Conservation (phyloP, 2,329 filamentous ascomycete species). For the Cladophialophora immunda region DNA sequence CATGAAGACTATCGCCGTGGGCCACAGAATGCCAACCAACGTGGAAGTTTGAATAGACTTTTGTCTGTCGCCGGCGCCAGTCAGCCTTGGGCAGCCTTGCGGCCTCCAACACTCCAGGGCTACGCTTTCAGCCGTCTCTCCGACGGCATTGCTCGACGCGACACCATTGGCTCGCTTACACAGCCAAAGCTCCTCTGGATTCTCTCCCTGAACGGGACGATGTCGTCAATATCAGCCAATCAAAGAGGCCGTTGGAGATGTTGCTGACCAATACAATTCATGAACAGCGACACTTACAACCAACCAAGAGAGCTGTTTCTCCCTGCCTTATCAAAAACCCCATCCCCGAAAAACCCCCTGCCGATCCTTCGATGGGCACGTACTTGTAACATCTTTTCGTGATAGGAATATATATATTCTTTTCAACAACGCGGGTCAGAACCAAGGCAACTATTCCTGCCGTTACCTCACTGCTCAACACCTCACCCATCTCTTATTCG, state of each 20-base stretch:
- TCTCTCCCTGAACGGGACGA: background rate
- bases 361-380: background rate
- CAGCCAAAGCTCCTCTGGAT: background rate
- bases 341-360: constrained; percentile 4
- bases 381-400: background rate
- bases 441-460: background rate
- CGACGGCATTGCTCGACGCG: background rate
- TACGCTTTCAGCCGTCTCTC: background rate
- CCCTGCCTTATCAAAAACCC: background rate
- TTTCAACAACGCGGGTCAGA: background rate
- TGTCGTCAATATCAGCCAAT: constrained; percentile 13
- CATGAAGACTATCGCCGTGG: background rate
- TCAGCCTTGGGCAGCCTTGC: constrained; percentile 1
- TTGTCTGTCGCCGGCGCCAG: background rate
- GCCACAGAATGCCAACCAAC: background rate
- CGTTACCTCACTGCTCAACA: too few species aligned
- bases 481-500: too few species aligned
- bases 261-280: constrained; percentile 16
- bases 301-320: background rate
- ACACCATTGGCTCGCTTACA: constrained; percentile 1
- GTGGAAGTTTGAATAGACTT: constrained; percentile 9
- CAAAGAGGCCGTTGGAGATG: background rate
- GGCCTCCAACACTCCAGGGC: background rate
- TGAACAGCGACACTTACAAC: background rate
- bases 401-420: background rate